phyloP scores from a whole-genome alignment of 106 monocot species.

The Allium fistulosum region DNA sequence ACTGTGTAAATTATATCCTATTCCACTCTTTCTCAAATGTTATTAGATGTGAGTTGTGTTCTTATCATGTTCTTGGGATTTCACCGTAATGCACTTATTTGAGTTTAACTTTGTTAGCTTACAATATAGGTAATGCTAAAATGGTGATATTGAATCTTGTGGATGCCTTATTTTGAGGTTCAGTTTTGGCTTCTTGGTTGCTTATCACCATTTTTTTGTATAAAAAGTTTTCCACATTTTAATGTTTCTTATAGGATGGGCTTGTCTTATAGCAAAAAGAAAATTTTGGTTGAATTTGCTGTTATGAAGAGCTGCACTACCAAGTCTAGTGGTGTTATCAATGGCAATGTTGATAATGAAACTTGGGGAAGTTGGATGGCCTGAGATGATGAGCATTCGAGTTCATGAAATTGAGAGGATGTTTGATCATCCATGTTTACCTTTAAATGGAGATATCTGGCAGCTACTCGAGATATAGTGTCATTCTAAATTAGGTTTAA shows the following conservation, averaged over 20 bases:
- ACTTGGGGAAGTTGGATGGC: slow-evolving; percentile 36
- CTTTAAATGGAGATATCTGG: slow-evolving; percentile 72
- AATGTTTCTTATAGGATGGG: slow-evolving; percentile 54
- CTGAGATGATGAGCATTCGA: slow-evolving; percentile 92
- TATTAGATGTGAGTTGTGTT: too few relatives aligned
- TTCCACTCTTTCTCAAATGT: too few relatives aligned
- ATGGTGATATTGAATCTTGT: slow-evolving; percentile 37
- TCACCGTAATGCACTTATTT: too few relatives aligned
- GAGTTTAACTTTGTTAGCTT: too few relatives aligned
- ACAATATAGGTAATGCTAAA: too few relatives aligned
- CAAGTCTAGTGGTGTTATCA: slow-evolving; percentile 15
- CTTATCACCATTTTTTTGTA: background rate
- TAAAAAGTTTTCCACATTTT: background rate
- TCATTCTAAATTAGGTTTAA: slow-evolving; percentile 73
- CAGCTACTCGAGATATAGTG: slow-evolving; percentile 86
- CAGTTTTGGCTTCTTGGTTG: background rate
- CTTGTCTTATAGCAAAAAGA: slow-evolving; percentile 69
- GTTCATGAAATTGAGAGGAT: slow-evolving; percentile 89
- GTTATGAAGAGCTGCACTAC: slow-evolving; percentile 57
- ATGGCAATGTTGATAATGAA: too few relatives aligned
- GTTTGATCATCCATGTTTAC: slow-evolving; percentile 74
- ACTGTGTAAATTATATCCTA: too few relatives aligned
- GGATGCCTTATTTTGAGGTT: slow-evolving; percentile 84
- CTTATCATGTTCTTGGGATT: too few relatives aligned
- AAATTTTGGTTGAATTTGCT: slow-evolving; percentile 79